Conservation (phyloP, 1,284 basidiomycete genomes). For the Malassezia sympodialis region DNA sequence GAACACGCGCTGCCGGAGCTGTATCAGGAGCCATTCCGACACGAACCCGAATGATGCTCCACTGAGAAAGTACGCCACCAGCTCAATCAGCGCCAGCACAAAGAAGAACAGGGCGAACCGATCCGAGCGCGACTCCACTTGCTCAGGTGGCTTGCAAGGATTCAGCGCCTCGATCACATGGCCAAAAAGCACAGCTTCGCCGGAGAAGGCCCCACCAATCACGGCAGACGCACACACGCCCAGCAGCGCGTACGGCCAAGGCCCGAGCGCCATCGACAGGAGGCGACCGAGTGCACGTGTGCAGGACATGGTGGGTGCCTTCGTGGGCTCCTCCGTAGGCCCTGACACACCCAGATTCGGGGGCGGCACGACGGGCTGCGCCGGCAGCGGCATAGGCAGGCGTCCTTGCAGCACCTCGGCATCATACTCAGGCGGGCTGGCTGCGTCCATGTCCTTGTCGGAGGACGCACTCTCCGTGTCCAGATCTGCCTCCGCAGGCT, state of each 20-base stretch:
- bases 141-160: slow-evolving; percentile 26
- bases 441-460: background rate
- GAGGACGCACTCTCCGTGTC: background rate
- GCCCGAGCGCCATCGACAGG: slow-evolving; percentile 19
- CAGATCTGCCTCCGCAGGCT: background rate
- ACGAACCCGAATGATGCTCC: slow-evolving; percentile 31
- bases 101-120: slow-evolving; percentile 33
- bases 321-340: background rate
- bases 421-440: background rate
- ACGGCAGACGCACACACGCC: slow-evolving; percentile 28
- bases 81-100: slow-evolving; percentile 31
- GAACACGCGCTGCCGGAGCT: slow-evolving; percentile 26
- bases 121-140: slow-evolving; percentile 22
- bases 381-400: background rate
- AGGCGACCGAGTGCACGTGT: slow-evolving; percentile 19
- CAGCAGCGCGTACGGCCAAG: slow-evolving; percentile 25
- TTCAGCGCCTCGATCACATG: slow-evolving; percentile 39
- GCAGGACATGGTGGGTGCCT: background rate
- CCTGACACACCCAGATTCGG: background rate
- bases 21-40: slow-evolving; percentile 33
- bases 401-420: background rate
- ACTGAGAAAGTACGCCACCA: slow-evolving; percentile 31
- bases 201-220: slow-evolving; percentile 35
- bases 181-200: slow-evolving; percentile 37
- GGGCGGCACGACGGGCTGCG: background rate